Evolutionary conservation across 2,329 filamentous ascomycete species (phyloP).

Genomic region (Elsinoe perseae): DNA sequence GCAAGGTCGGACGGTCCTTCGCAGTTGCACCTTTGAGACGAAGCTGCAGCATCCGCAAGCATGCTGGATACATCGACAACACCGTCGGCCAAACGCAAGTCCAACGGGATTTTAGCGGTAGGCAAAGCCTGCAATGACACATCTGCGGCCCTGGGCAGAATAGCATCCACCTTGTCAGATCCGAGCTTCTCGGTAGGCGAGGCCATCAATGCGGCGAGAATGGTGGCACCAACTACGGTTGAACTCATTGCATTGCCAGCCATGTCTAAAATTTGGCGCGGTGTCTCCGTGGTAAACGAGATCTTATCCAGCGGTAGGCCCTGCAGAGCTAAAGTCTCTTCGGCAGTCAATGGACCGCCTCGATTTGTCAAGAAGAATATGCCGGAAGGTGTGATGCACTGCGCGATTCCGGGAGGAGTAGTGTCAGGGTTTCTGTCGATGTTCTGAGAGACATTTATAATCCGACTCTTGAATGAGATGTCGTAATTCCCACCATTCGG

Average conservation of each 20-base stretch:
- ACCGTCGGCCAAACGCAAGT: not conserved
- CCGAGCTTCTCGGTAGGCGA: conserved; percentile 16
- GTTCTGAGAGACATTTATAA: conserved; percentile 65
- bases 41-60: conserved; percentile 2
- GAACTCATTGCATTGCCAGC: conserved; percentile 75
- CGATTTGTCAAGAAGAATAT: conserved; percentile 54
- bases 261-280: conserved; percentile 55
- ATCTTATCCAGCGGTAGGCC: conserved; percentile 59
- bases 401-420: conserved; percentile 48
- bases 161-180: not conserved
- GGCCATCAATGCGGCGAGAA: conserved; percentile 52
- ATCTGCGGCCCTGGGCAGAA: too few relatives aligned
- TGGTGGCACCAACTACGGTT: conserved; percentile 59
- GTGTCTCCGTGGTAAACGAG: conserved; percentile 54
- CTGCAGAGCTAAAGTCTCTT: conserved; percentile 58
- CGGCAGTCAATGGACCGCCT: conserved; percentile 53
- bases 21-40: conserved; percentile 44
- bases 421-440: conserved; percentile 52
- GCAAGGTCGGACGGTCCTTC: conserved; percentile 43
- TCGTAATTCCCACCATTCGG: conserved; percentile 43
- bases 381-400: conserved; percentile 62
- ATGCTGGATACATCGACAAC: not conserved
- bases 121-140: not conserved
- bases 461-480: conserved; percentile 47
- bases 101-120: not conserved